These are phyloP conservation scores for Marchantia paleacea DNA, from an alignment of 225 moss, liverwort and hornwort genomes.

Conservation along the genomic window DNA sequence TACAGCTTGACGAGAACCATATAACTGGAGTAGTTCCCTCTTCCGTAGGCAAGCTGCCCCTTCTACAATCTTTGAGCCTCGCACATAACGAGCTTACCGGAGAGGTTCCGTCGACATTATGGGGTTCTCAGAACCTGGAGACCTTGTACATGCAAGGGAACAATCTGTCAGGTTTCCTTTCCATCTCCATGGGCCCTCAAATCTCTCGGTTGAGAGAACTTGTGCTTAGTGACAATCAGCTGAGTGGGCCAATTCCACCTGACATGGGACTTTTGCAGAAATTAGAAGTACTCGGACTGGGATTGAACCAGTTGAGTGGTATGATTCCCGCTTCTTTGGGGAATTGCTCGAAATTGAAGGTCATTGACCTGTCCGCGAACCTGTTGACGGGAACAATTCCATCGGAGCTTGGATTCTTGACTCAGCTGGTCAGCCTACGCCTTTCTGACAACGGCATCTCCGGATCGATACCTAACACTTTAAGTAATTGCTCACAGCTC, in stretches of 20 bases:
- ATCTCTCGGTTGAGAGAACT: slow-evolving; percentile 32
- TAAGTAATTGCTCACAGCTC: slow-evolving; percentile 26
- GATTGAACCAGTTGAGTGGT: slow-evolving; percentile 37
- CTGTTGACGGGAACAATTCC: slow-evolving; percentile 45
- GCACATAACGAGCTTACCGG: slow-evolving; percentile 4
- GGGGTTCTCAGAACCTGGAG: slow-evolving; percentile 17
- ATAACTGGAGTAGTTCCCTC: slow-evolving; percentile 7
- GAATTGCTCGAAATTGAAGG: slow-evolving; percentile 46
- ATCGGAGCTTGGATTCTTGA: slow-evolving; percentile 20
- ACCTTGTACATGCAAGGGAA: slow-evolving; percentile 43
- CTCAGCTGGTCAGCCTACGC: slow-evolving; percentile 18
- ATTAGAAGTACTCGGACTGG: slow-evolving; percentile 18
- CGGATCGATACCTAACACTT: slow-evolving; percentile 23
- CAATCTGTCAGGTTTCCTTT: slow-evolving; percentile 32
- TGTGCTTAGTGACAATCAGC: slow-evolving; percentile 37
- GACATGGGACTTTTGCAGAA: slow-evolving; percentile 19
- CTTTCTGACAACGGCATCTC: slow-evolving; percentile 27
- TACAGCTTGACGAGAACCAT: slow-evolving; percentile 6
- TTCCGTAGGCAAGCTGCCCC: neutral
- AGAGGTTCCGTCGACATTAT: neutral
- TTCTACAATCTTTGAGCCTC: slow-evolving; percentile 4
- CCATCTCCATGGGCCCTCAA: slow-evolving; percentile 5
- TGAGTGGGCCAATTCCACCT: slow-evolving; percentile 41
- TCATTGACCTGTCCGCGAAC: slow-evolving; percentile 43
- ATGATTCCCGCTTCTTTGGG: slow-evolving; percentile 54